phyloP scores from a whole-genome alignment of 192 early-diverging fungal species.

The Dimargaris xerosporica region DNA sequence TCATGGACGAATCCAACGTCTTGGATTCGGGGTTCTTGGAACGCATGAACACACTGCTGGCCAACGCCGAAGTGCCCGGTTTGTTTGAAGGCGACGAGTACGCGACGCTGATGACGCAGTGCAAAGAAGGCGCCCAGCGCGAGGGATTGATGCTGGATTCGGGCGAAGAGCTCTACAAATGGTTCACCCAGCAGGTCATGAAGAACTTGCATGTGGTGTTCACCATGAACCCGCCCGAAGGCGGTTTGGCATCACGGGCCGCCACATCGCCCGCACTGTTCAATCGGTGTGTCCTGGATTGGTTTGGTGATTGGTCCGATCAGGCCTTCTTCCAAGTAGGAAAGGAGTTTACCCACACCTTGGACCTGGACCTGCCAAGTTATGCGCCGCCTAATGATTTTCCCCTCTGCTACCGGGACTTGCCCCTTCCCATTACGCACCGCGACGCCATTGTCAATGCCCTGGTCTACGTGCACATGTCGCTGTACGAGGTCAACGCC shows the following conservation, averaged over 20 bases:
- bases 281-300: slow-evolving; percentile 99
- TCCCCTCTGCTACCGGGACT: slow-evolving; percentile 56
- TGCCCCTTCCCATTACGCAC: slow-evolving; percentile 54
- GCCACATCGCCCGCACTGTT: slow-evolving; percentile 98
- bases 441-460: slow-evolving; percentile 80
- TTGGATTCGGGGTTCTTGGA: slow-evolving; percentile 95
- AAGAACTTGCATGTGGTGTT: slow-evolving; percentile 97
- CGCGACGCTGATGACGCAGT: slow-evolving; percentile 80
- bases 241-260: slow-evolving; percentile 75
- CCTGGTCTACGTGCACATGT: slow-evolving; percentile 85
- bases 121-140: slow-evolving; percentile 83
- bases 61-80: slow-evolving; percentile 97
- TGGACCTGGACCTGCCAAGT: slow-evolving; percentile 67
- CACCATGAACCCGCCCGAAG: slow-evolving; percentile 99
- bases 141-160: slow-evolving; percentile 92
- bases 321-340: slow-evolving; percentile 98
- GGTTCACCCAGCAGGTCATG: slow-evolving; percentile 95
- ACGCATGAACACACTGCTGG: slow-evolving; percentile 98
- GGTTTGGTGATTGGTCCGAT: slow-evolving; percentile 99
- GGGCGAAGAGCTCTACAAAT: slow-evolving; percentile 88
- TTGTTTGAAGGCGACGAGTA: slow-evolving; percentile 98
- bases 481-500: slow-evolving; percentile 71
- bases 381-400: slow-evolving; percentile 56
- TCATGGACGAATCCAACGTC: slow-evolving; percentile 97
- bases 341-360: slow-evolving; percentile 77